Base-by-base conservation (phyloP, 768 basidiomycete species). In the Calvatia gigantea region DNA sequence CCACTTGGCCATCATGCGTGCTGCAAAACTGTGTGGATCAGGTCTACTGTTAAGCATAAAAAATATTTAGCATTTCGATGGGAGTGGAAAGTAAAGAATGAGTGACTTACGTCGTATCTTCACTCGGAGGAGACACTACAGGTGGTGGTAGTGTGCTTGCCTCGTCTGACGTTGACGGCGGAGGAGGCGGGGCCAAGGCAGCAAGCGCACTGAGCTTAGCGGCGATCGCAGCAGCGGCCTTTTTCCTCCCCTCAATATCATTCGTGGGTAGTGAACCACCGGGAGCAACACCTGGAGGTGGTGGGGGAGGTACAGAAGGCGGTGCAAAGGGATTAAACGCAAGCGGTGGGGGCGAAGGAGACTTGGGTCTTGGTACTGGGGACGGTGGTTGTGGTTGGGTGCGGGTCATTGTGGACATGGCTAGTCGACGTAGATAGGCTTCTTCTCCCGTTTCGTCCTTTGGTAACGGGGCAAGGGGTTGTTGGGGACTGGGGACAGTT, bases 1-100 rank as follows among this genome's bases (percentile, higher is more conserved):
- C 91, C 90, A 95, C 73, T 94, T 97, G 2, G 90, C 91, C 94
- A 97, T 96, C 61, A 96, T 67, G 31, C 90, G 86, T 11, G 86
- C 86, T 29, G 92, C 92, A 62, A 95, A 93, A 11, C 80, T 81
- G 53, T 84, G 86, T 0, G 85, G 83, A 59, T 90, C 84, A 35
- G 83, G 74, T 51, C 78, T 77, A 47, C 19, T 31, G 32, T 2
- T 57, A 2, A 41, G 11, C 27, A 25, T 38, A 37, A 41, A 11
- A 51, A 33, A 32, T 25, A 43, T 27, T 37, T 25, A 51, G 2
- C 17, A 27, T 17, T 44, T 28, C 14, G 46, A 23, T 44, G 4
- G 54, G 25, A 47, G 29, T 44, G 2, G 50, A 14, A 6, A 54
- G 4, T 11, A 33, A 21, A 51, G 27, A 21, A 3, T 4, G 43